Percentiles rank a stretch among this genome's conserved stretches.
phyloP scores from a whole-genome alignment of 2,329 filamentous ascomycete genomes.

The Bipolaris bicolor region DNA sequence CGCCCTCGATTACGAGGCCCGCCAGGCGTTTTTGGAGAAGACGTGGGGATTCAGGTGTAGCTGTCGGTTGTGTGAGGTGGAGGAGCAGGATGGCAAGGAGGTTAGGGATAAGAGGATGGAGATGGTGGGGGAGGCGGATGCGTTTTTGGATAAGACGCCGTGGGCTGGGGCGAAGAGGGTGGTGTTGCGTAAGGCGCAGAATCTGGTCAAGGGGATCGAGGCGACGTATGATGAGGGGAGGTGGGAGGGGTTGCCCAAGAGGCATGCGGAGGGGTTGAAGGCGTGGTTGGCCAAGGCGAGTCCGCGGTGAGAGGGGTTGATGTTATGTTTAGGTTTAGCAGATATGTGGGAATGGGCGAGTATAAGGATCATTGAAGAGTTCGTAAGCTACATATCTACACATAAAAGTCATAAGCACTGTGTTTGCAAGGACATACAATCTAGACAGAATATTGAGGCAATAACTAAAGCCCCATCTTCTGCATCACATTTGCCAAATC shows the following conservation, averaged over 20 bases:
- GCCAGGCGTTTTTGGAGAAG: constrained; percentile 37
- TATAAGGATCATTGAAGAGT: neutral
- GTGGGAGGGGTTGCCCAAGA: constrained; percentile 27
- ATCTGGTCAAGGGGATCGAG: constrained; percentile 27
- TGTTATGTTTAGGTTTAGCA: neutral
- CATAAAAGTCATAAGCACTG: neutral
- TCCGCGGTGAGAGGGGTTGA: constrained; percentile 5
- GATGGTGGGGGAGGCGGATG: constrained; percentile 32
- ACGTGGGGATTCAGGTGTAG: constrained; percentile 53
- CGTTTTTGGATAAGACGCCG: constrained; percentile 32
- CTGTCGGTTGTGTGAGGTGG: constrained; percentile 49
- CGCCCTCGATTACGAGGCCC: constrained; percentile 41
- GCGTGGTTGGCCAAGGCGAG: constrained; percentile 32
- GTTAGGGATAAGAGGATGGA: constrained; percentile 33
- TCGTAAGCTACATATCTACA: neutral
- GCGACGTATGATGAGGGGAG: constrained; percentile 33
- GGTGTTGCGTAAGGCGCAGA: constrained; percentile 32
- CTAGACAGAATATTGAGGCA: neutral
- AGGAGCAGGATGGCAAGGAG: constrained; percentile 33
- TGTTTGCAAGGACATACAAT: neutral
- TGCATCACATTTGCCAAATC: constrained; percentile 36
- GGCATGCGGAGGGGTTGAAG: constrained; percentile 20
- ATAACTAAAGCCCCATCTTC: constrained; percentile 27
- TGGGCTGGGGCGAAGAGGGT: constrained; percentile 38
- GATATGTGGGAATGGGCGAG: neutral